Evolutionary conservation across 306 rosid genomes (phyloP).

Genomic region (Inga leiocalycina): DNA sequence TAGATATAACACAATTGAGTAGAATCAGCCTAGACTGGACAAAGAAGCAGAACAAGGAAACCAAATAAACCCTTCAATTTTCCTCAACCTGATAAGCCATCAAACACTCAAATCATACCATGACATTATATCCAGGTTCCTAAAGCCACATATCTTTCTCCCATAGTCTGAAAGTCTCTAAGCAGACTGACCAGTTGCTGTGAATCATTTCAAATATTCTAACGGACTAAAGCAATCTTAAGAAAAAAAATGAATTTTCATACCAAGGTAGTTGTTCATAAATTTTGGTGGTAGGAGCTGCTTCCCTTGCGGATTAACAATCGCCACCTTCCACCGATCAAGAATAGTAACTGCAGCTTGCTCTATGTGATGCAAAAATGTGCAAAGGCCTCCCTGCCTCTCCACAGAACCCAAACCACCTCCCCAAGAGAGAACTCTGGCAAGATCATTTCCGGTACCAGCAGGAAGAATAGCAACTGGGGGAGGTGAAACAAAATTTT

Average conservation of each 20-base stretch:
- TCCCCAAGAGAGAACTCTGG: slow-evolving; percentile 98
- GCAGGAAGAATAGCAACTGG: slow-evolving; percentile 99
- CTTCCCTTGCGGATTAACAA: slow-evolving; percentile 68
- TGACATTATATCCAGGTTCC: not conserved
- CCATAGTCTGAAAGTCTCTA: not conserved
- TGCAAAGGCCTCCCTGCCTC: slow-evolving; percentile 98
- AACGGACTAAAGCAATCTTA: slow-evolving; percentile 16
- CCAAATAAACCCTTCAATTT: slow-evolving; percentile 14
- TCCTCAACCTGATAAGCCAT: not conserved
- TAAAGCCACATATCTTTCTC: not conserved
- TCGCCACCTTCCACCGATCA: slow-evolving; percentile 90
- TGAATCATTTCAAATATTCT: slow-evolving; percentile 16
- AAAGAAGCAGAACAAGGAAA: slow-evolving; percentile 26
- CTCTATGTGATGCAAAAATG: slow-evolving; percentile 85
- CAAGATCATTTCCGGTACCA: slow-evolving; percentile 98
- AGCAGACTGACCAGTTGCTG: slow-evolving; percentile 30
- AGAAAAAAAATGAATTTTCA: slow-evolving; percentile 34
- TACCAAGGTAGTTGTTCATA: slow-evolving; percentile 98
- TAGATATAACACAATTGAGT: slow-evolving; percentile 5
- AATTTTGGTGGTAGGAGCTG: slow-evolving; percentile 69
- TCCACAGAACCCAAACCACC: slow-evolving; percentile 98
- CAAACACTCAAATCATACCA: not conserved
- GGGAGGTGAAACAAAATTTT: slow-evolving; percentile 96
- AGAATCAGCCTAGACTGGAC: slow-evolving; percentile 27
- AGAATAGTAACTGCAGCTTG: slow-evolving; percentile 97